Evolutionary conservation across 768 basidiomycete species (phyloP).

Genomic region (Lepiota brunneoincarnata): DNA sequence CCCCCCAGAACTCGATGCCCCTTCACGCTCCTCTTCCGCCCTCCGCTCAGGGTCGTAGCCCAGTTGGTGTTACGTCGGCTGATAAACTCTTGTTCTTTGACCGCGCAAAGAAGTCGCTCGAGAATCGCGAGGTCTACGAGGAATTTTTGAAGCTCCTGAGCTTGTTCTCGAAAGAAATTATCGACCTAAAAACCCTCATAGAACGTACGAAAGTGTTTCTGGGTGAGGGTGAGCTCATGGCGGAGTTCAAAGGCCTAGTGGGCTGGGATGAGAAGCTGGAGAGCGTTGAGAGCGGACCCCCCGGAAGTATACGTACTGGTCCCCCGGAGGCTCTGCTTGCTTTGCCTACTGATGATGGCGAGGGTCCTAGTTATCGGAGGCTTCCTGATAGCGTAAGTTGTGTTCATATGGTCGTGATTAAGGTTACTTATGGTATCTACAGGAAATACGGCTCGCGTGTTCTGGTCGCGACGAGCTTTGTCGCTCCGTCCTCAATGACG

Average conservation of each 20-base stretch:
- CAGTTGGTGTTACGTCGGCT: slow-evolving; percentile 34
- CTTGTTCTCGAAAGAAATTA: slow-evolving; percentile 88
- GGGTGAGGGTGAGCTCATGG: slow-evolving; percentile 74
- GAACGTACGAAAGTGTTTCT: slow-evolving; percentile 81
- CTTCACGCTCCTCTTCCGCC: slow-evolving; percentile 18
- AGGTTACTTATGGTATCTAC: slow-evolving; percentile 14
- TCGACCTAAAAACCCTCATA: slow-evolving; percentile 80
- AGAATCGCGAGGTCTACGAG: slow-evolving; percentile 77
- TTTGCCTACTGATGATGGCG: slow-evolving; percentile 76
- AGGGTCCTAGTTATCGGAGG: slow-evolving; percentile 92
- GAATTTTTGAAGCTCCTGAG: slow-evolving; percentile 94
- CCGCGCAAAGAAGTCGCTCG: slow-evolving; percentile 78
- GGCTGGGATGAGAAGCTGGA: slow-evolving; percentile 71
- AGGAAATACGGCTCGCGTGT: slow-evolving; percentile 90
- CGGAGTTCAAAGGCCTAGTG: slow-evolving; percentile 84
- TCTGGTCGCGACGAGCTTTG: slow-evolving; percentile 94
- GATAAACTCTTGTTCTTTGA: slow-evolving; percentile 95
- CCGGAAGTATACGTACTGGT: slow-evolving; percentile 73
- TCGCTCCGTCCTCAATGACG: slow-evolving; percentile 94
- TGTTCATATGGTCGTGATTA: background rate
- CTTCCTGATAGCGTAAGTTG: slow-evolving; percentile 81
- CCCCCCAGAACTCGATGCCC: slow-evolving; percentile 18
- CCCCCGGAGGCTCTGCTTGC: slow-evolving; percentile 78
- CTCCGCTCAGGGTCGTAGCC: slow-evolving; percentile 22
- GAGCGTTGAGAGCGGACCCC: slow-evolving; percentile 65